Evolutionary conservation across 345 rosid genomes (phyloP), one percentile per base, ranked within the genome.

Genomic region (Dipteronia dyeriana): DNA sequence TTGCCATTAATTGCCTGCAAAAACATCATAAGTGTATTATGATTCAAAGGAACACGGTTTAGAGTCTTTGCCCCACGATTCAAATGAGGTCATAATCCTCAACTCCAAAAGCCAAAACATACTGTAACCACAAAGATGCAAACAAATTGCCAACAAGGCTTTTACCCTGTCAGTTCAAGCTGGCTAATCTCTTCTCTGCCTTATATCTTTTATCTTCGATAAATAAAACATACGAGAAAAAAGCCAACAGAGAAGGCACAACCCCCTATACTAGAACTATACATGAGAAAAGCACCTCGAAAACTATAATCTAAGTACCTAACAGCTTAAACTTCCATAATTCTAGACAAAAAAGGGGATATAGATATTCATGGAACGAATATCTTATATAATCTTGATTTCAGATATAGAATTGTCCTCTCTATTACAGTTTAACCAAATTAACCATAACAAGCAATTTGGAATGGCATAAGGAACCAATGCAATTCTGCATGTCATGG

Each of bases 1-100:
- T 10, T 59, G 63, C 13, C 62, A 57, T 57, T 20, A 57, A 59
- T 22, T 59, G 26, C 63, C 63, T 95, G 88, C 65, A 80, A 77
- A 81, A 29, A 34, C 9, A 54, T 19, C 13, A 68, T 11, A 26
- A 0, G 43, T 2, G 4, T 11, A 56, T 10, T 61, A 14, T 51
- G 25, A 13, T 26, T 31, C 16, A n/a, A 56, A 71, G 31, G 75
- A 16, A 63, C 11, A 56, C 49, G 8, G 1, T 7, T 16, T 17
- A 7, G 16, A 26, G 61, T 70, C 12, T 7, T 13, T 70, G 61
- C 29, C 5, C 43, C 56, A 7, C 20, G 38, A 47, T 68, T 29
- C 17, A 68, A 68, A 69, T 14, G 20, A 17, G 61, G 61, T 25
- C 41, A 38, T 29, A 9, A 25, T 4, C 60, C 45, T 69, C 57